Conservation (phyloP, 805 yeast genomes). For the Sugiyamaella lignohabitans region DNA sequence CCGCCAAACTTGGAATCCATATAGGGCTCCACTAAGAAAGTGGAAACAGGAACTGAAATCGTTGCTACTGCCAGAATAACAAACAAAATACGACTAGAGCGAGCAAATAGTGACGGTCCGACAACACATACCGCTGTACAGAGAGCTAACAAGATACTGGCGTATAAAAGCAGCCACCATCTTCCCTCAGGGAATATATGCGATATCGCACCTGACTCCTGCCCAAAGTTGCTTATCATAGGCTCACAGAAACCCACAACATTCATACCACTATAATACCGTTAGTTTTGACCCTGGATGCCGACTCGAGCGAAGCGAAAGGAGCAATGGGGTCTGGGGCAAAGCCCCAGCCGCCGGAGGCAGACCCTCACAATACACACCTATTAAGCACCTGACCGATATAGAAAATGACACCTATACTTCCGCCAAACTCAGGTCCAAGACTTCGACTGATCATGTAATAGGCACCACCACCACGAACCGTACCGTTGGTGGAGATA, state of each 20-base stretch:
- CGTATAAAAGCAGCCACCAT: conserved; percentile 63
- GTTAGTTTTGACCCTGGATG: conserved; percentile 1
- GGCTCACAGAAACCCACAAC: conserved; percentile 97
- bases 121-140: conserved; percentile 21
- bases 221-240: conserved; percentile 69
- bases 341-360: no score
- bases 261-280: conserved; percentile 59
- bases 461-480: conserved; percentile 97
- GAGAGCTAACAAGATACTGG: conserved; percentile 45
- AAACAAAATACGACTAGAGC: conserved; percentile 21
- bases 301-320: no score
- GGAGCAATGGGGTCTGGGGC: no score
- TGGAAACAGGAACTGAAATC: conserved; percentile 60
- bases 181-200: conserved; percentile 61
- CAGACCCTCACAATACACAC: conserved; percentile 5
- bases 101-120: conserved; percentile 21
- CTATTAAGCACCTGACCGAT: conserved; percentile 87
- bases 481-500: conserved; percentile 95
- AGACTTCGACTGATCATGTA: conserved; percentile 92
- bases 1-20: conserved; percentile 19
- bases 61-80: conserved; percentile 20
- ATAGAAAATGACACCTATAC: conserved; percentile 90
- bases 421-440: conserved; percentile 98
- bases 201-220: conserved; percentile 47
- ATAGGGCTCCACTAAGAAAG: conserved; percentile 60